Evolutionary conservation across 2,329 filamentous ascomycete species (phyloP), one percentile per base, ranked within the genome.

Genomic region (Neopestalotiopsis sp.): DNA sequence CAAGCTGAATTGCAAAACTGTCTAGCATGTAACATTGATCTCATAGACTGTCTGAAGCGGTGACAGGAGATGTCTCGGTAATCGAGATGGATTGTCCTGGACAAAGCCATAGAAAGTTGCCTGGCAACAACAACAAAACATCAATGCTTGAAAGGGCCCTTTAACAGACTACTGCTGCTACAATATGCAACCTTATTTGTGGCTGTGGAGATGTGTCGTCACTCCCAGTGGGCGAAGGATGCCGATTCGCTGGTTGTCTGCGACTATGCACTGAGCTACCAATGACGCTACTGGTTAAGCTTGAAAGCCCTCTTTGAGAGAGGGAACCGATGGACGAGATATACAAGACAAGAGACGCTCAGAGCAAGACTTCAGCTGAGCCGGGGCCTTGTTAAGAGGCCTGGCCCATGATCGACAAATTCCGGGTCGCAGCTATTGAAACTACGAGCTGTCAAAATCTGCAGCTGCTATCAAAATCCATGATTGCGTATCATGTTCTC

Each of bases 161-260:
- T 28, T 28, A 28, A 28, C 34, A n/a, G n/a, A 5, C 45, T 62
- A 42, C 12, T 14, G 32, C 9, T 30, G 24, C 58, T 30, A 61
- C 58, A n/a, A 61, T 61, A 62, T 62, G 59, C 59, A 62, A 62
- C 59, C 59, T 62, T 62, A 62, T 62, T 62, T 62, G 13, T 30
- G 17, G 14, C n/a, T 34, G 59, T 62, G 59, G 59, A 17, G 30
- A 20, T 14, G 32, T 62, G 12, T 62, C 59, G 59, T 34, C 59
- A 34, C 59, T 20, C 10, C 59, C 59, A 34, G 59, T 62, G 12
- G 59, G 59, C n/a, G 14, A 14, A 40, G 59, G 45, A n/a, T 53
- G 20, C 45, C 45, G n/a, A 53, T 53, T 53, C 45, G 45, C 45
- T n/a, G 45, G n/a, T 14, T 7, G 14, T 53, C n/a, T 53, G 45